Conservation (phyloP, 2,329 filamentous ascomycete species). For the Colletotrichum siamense region DNA sequence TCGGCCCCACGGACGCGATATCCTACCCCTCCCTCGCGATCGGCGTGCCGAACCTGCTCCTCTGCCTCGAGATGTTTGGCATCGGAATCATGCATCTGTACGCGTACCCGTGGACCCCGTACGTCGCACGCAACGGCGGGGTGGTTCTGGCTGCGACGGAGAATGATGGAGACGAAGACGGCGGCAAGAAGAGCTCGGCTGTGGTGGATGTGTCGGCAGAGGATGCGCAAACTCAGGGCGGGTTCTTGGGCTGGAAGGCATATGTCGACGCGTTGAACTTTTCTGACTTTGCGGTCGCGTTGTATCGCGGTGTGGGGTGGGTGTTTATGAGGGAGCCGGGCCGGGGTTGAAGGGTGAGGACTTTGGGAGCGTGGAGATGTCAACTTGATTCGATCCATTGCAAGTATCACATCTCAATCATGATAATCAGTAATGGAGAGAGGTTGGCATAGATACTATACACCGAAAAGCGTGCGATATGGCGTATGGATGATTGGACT, state of each 20-base stretch:
- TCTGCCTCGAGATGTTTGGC: background rate
- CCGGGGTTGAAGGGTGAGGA: background rate
- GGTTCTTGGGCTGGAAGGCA: background rate
- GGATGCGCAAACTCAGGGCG: background rate
- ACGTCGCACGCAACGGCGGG: background rate
- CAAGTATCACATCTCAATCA: background rate
- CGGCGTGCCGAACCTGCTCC: background rate
- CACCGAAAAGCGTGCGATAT: background rate
- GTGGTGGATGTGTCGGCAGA: background rate
- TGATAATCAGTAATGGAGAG: background rate
- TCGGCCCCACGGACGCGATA: background rate
- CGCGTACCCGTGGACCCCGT: background rate
- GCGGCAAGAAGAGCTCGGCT: background rate
- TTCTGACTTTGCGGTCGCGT: background rate
- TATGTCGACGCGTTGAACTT: background rate
- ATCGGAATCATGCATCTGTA: background rate
- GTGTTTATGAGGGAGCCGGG: background rate
- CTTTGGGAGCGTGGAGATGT: background rate
- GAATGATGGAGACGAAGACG: background rate
- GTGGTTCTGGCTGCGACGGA: background rate
- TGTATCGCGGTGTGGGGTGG: background rate
- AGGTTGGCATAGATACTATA: background rate
- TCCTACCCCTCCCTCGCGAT: background rate
- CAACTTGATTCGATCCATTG: accelerated
- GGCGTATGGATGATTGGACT: background rate